Evolutionary conservation across 73 alveolate species (phyloP).

Genomic region (Symbiodinium pilosum): DNA sequence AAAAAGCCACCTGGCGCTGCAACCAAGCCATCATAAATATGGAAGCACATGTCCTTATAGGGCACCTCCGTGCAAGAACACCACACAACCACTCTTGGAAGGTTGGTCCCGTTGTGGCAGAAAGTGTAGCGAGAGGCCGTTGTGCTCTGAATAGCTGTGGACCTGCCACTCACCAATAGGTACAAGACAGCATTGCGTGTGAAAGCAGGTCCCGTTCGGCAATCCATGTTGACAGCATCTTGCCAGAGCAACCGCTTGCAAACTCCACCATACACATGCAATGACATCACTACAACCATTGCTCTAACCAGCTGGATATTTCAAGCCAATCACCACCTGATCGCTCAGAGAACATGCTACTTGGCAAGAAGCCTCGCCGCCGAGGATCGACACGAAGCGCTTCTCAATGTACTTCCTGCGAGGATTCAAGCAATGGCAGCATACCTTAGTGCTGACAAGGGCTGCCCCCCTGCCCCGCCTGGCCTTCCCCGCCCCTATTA

Average conservation of each 20-base stretch:
- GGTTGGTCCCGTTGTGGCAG: slow-evolving; percentile 17
- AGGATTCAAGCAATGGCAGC: not conserved
- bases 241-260: too few relatives aligned
- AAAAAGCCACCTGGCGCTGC: slow-evolving; percentile 49
- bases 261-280: too few relatives aligned
- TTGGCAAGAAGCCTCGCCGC: slow-evolving; percentile 48
- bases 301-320: too few relatives aligned
- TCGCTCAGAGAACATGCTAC: too few relatives aligned
- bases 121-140: slow-evolving; percentile 52
- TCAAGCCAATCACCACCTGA: too few relatives aligned
- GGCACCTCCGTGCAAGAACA: slow-evolving; percentile 69
- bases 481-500: too few relatives aligned
- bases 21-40: not conserved
- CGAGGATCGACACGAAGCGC: slow-evolving; percentile 58
- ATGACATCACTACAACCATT: too few relatives aligned
- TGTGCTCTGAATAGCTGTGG: slow-evolving; percentile 37
- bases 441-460: not conserved
- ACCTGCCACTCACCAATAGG: not conserved
- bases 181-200: too few relatives aligned
- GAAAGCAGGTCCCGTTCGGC: too few relatives aligned
- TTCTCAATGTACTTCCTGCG: slow-evolving; percentile 43
- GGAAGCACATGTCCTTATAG: not conserved
- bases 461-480: too few relatives aligned
- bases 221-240: too few relatives aligned
- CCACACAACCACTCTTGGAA: slow-evolving; percentile 48